Evolutionary conservation across 1,139 yeast species (phyloP).

Genomic region (Sugiyamaella neomexicana): DNA sequence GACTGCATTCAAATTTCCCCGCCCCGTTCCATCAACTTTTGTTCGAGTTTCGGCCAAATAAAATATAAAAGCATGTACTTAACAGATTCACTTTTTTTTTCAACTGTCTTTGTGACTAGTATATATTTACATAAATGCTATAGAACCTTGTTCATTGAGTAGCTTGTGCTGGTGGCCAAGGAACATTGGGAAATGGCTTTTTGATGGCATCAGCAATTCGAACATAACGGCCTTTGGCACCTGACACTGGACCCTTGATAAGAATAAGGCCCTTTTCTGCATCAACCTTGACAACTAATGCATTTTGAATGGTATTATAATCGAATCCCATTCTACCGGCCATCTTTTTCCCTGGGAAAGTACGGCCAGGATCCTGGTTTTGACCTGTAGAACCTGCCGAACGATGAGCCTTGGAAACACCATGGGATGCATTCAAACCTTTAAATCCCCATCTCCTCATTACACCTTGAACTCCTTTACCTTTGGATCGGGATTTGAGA

Average conservation of each 20-base stretch:
- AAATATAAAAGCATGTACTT: constrained; percentile 6
- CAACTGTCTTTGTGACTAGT: too few relatives aligned
- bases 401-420: constrained; percentile 92
- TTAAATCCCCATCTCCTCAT: constrained; percentile 94
- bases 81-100: constrained; percentile 3
- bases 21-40: neutral
- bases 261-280: constrained; percentile 78
- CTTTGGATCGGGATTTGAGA: constrained; percentile 74
- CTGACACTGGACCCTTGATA: constrained; percentile 89
- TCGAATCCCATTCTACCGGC: constrained; percentile 94
- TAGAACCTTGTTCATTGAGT: neutral
- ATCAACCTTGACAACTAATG: constrained; percentile 74
- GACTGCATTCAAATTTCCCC: neutral
- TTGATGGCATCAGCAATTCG: constrained; percentile 76
- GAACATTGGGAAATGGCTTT: constrained; percentile 31
- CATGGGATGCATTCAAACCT: constrained; percentile 93
- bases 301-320: constrained; percentile 71
- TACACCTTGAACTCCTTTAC: constrained; percentile 98
- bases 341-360: constrained; percentile 96
- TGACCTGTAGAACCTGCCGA: constrained; percentile 98
- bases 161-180: constrained; percentile 16
- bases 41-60: too few relatives aligned
- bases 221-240: constrained; percentile 76
- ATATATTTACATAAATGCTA: constrained; percentile 13
- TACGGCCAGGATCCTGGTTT: constrained; percentile 93